Evolutionary conservation across 371 early-diverging fungal genomes (phyloP), one percentile per base, ranked within the genome.

Genomic region (Lichtheimia ornata): DNA sequence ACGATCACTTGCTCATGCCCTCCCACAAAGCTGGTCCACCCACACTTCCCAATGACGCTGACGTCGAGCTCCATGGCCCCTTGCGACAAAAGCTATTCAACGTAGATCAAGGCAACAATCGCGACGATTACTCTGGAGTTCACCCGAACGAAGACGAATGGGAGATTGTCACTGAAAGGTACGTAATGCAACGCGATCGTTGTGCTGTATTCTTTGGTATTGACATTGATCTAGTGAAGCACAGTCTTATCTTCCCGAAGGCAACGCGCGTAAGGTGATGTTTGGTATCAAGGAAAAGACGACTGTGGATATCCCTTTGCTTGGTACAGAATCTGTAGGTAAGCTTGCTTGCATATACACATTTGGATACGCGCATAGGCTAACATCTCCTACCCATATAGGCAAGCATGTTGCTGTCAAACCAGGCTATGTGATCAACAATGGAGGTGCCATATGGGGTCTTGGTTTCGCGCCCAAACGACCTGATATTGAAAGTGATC

Each of bases 371-470:
- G 3, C 11, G 12, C 28, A 22, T 22, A 20, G 40, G 7, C 27
- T 24, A 13, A 59, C 25, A 6, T 25, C 12, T 24, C 7, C 12
- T 12, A 9, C 24, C 18, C 51, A 25, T 3, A 24, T 67, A 56
- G 71, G 62, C 50, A 22, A 76, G 18, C 20, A 55, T 7, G 64
- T 70, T 7, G 20, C 22, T 42, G 40, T 67, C 56, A 70, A 62
- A 56, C 52, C 47, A 20, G 81, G 76, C 0, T 60, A 64, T 53
- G 57, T 84, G 12, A 27, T 86, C 2, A 87, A 88, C 44, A 62
- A 73, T n/a, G 91, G 88, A 4, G 74, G 77, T 5, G 79, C 87
- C 20, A 73, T 88, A n/a, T 87, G 88, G 85, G 87, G 81, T 9
- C 53, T 90, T 20, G 86, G 84, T 20, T 88, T 87, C 76, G 78